Evolutionary conservation across 169 alveolate genomes (phyloP).

Genomic region (Perkinsus marinus): DNA sequence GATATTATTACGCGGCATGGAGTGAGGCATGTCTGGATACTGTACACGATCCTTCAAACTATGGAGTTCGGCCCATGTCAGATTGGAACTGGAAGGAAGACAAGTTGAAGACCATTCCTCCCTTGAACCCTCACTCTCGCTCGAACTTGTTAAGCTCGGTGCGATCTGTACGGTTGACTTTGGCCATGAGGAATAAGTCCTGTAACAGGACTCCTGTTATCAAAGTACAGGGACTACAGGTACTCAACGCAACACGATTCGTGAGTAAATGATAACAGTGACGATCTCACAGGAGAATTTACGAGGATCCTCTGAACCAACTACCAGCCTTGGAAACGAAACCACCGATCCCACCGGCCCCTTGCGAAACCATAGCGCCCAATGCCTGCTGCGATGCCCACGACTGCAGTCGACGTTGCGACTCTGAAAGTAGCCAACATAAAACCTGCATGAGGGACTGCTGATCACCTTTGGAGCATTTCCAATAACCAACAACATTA

Average conservation of each 20-base stretch:
- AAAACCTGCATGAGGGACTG: not conserved
- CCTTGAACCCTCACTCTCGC: not conserved
- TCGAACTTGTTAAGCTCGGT: not conserved
- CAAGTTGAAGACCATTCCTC: not conserved
- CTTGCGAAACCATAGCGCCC: not conserved
- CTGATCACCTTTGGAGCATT: slow-evolving; percentile 4
- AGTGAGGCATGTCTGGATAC: not conserved
- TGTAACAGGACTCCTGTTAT: not conserved
- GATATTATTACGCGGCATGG: not conserved
- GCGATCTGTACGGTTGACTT: not conserved
- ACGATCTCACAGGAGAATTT: not conserved
- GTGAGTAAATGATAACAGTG: not conserved
- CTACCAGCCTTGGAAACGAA: not conserved
- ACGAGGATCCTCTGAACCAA: not conserved
- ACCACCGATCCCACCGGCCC: not conserved
- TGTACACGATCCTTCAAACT: not conserved
- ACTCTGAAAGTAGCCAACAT: not conserved
- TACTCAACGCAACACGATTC: no score
- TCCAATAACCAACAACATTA: slow-evolving; percentile 38
- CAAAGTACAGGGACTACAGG: no score
- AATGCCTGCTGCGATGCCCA: not conserved
- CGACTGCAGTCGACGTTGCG: not conserved
- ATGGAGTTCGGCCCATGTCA: not conserved
- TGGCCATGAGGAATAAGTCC: not conserved
- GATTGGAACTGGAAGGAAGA: not conserved